Base-by-base conservation (phyloP, 1,284 basidiomycete genomes). In the Fomitopsis betulina region DNA sequence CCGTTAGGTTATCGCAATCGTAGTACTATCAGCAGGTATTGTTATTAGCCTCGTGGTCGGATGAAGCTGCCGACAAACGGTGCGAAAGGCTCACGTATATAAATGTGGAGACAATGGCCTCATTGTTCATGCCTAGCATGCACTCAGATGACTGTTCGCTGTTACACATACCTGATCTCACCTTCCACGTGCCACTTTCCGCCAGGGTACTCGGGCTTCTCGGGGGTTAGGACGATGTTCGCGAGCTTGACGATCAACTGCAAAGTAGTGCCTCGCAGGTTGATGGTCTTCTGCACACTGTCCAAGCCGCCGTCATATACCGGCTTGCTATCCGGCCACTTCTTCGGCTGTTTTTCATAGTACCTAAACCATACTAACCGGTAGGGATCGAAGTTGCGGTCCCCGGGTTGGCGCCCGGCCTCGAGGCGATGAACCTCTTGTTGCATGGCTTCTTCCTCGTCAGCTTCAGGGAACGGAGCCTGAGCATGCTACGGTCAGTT, bases 191-290 rank as follows among this genome's bases (percentile, higher is more conserved):
- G 72, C 74, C 73, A 75, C 1, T 63, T 61, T 0, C 72, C 72
- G 3, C 73, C 74, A 9, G n/a, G 42, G 50, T 72, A 75, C n/a
- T 57, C 43, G 3, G 73, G 71, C 40, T 68, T 67, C 40, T 79
- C 77, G 0, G 81, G 79, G 0, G 78, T 79, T 25, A 79, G 62
- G n/a, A 75, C 67, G 54, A 83, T 80, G 61, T 78, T 79, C 0
- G 78, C 77, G 5, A 82, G 67, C 65, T 83, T 83, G 56, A 80
- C 75, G 56, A 83, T 81, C 17, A 82, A 68, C 61, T 82, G 81
- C 3, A 80, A 57, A 2, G 55, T 68, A 15, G 53, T 55, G n/a
- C 67, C 70, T 3, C 58, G 52, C 5, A 71, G 55, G 2, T 50
- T 42, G 23, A 58, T 30, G 1, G 54, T 21, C 3, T 43, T 42